Conservation (phyloP, 2,329 filamentous ascomycete species). For the Aureobasidium namibiae region DNA sequence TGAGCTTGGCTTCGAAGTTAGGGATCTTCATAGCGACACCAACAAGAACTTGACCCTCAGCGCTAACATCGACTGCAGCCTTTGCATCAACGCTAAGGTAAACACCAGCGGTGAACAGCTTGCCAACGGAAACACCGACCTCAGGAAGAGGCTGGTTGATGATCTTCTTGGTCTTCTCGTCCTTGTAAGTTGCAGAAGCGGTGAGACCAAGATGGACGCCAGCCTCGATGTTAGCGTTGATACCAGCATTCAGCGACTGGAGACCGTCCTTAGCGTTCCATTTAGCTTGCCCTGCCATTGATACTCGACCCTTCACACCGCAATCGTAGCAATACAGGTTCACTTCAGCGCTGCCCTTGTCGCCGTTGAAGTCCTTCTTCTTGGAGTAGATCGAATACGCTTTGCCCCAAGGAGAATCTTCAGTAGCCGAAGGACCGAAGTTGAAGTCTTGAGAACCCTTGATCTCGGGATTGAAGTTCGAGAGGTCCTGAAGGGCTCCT, state of each 20-base stretch:
- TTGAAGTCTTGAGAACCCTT: background rate
- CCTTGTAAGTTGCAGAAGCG: background rate
- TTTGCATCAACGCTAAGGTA: slow-evolving; percentile 4
- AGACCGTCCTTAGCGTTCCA: slow-evolving; percentile 4
- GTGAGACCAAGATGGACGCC: slow-evolving; percentile 2
- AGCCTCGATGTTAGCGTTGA: slow-evolving; percentile 1
- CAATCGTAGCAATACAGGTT: background rate
- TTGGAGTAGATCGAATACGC: slow-evolving; percentile 2
- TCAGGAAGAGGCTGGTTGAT: background rate
- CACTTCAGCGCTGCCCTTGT: background rate
- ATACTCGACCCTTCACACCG: background rate
- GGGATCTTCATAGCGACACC: slow-evolving; percentile 12
- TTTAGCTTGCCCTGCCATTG: slow-evolving; percentile 3
- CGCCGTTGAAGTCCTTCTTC: background rate
- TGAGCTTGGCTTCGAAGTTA: slow-evolving; percentile 2
- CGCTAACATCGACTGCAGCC: background rate
- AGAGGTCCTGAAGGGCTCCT: background rate
- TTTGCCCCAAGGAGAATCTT: slow-evolving; percentile 3
- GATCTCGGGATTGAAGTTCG: background rate
- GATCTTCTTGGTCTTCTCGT: background rate
- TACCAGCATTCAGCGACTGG: background rate
- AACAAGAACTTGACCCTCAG: background rate
- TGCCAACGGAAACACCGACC: background rate
- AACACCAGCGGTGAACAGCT: background rate
- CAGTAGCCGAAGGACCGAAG: background rate